phyloP scores from a whole-genome alignment of 208 protist genomes.

The Zelonia costaricensis region DNA sequence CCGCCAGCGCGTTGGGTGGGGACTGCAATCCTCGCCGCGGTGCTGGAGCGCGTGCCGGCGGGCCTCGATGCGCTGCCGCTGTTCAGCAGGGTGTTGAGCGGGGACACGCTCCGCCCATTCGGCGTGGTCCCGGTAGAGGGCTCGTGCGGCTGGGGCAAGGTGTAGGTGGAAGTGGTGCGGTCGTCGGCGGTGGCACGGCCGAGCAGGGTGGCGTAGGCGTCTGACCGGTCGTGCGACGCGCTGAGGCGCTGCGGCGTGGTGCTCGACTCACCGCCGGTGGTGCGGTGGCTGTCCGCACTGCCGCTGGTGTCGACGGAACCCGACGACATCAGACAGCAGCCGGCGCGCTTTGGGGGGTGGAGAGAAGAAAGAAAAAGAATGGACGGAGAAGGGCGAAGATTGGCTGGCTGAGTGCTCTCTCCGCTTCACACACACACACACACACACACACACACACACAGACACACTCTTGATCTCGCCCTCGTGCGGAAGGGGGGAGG shows the following conservation, averaged over 20 bases:
- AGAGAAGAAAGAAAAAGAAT: background rate
- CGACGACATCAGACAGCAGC: too few species aligned
- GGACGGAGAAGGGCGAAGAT: too few species aligned
- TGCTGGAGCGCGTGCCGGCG: background rate
- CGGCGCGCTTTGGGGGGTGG: too few species aligned
- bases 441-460: too few species aligned
- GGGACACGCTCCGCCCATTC: conserved; percentile 1
- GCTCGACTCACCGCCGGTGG: background rate
- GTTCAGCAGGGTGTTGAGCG: background rate
- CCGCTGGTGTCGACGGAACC: background rate
- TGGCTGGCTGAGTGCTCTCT: too few species aligned
- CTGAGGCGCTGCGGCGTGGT: background rate
- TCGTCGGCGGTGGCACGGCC: background rate
- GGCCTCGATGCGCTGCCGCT: background rate
- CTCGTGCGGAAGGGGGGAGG: too few species aligned
- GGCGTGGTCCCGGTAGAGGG: conserved; percentile 7
- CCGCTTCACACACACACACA: too few species aligned
- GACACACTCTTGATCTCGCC: too few species aligned
- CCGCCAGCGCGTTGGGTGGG: background rate
- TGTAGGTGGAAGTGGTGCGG: conserved; percentile 6
- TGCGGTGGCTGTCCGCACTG: conserved; percentile 3
- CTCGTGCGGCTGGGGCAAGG: conserved; percentile 1
- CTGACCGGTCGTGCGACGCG: background rate
- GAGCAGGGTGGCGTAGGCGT: background rate
- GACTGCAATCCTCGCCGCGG: background rate